Base-by-base conservation (phyloP, 345 rosid species). In the Citrus mangshanensis region DNA sequence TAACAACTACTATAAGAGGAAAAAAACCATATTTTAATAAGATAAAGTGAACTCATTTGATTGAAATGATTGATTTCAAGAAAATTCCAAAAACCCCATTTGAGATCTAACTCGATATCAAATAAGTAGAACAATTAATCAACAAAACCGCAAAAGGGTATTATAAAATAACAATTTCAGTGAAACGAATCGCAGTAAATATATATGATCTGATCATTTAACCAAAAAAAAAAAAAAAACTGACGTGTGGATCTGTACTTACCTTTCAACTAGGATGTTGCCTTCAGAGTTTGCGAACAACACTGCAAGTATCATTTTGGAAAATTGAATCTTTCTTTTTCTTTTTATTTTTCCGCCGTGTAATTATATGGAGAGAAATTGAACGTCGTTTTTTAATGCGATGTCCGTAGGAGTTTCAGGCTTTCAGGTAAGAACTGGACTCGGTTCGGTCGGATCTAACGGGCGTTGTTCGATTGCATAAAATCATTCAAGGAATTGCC, bases 211-310 rank as follows among this genome's bases (percentile, higher is more conserved):
- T 28, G 62, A 56, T 42, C n/a, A 46, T 25, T 4, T 7, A 9
- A 54, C 42, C 42, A 9, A 0, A 32, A 38, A 40, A 40, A 9
- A 40, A 38, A 22, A 32, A 6, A 51, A 76, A 62, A 7, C 0
- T 28, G 34, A 73, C 0, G 37, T 34, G 66, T 66, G 72, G 84
- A 78, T 81, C 79, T 25, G 77, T n/a, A 14, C 78, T 1, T 61
- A 90, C 97, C 97, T 78, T 83, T 92, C 97, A 81, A 91, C 87
- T 18, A 91, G 80, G 61, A 92, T 91, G 84, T 92, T 92, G 38
- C 94, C 94, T 49, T 84, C 93, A 61, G 92, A 86, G 32, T 90
- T 92, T 9, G 92, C 89, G 77, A 92, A 91, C 78, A 92, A 84
- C 55, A 89, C 81, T 3, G 97, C 97, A 7, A 92, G 91, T 70